phyloP scores from a whole-genome alignment of 208 protist genomes.

The Trypanosoma cruzi region DNA sequence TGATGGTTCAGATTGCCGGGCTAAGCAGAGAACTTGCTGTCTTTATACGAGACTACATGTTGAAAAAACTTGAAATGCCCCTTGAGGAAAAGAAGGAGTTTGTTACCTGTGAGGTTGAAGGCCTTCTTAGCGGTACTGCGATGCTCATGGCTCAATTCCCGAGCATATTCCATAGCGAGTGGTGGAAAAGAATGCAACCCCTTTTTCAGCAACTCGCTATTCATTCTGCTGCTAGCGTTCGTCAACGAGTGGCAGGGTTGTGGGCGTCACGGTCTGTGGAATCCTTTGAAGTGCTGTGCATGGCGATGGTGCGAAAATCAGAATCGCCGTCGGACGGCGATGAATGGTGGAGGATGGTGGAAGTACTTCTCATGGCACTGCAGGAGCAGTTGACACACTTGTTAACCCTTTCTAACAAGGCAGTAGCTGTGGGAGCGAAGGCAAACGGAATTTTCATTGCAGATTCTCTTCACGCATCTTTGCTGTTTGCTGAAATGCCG shows the following conservation, averaged over 20 bases:
- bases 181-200: not conserved
- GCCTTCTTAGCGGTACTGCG: conserved; percentile 18
- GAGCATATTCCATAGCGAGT: not conserved
- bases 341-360: conserved; percentile 60
- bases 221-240: conserved; percentile 72
- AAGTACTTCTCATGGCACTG: conserved; percentile 87
- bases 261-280: conserved; percentile 46
- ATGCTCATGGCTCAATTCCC: conserved; percentile 3
- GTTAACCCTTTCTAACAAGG: conserved; percentile 15
- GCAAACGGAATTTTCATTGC: not conserved
- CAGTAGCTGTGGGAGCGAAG: not conserved
- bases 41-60: conserved; percentile 30
- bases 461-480: conserved; percentile 20
- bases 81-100: not conserved
- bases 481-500: conserved; percentile 22
- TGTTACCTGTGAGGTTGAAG: conserved; percentile 6
- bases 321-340: conserved; percentile 8
- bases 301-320: conserved; percentile 16
- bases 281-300: conserved; percentile 45
- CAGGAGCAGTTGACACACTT: conserved; percentile 60
- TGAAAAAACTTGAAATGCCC: conserved; percentile 14
- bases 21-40: conserved; percentile 19
- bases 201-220: conserved; percentile 52
- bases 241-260: conserved; percentile 70
- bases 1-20: conserved; percentile 11